Evolutionary conservation across 768 basidiomycete genomes (phyloP).

Genomic region (Hortiboletus campestris): DNA sequence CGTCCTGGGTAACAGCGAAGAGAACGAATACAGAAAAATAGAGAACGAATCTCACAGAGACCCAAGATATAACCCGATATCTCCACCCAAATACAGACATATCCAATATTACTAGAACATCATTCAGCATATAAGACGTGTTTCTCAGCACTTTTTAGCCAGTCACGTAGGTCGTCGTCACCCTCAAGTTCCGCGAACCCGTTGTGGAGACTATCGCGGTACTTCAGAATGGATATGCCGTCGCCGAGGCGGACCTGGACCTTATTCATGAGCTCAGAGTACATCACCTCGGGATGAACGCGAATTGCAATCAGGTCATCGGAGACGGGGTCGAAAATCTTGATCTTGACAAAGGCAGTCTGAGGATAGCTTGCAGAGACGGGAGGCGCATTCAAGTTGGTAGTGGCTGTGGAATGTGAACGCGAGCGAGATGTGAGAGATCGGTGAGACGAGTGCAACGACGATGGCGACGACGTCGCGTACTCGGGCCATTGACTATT

Average conservation of each 20-base stretch:
- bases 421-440: constrained; percentile 52
- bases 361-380: constrained; percentile 78
- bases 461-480: constrained; percentile 44
- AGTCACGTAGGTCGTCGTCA: constrained; percentile 63
- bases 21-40: constrained; percentile 8
- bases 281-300: constrained; percentile 89
- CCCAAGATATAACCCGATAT: constrained; percentile 28
- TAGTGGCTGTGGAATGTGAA: constrained; percentile 52
- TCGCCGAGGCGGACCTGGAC: constrained; percentile 83
- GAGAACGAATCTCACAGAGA: constrained; percentile 25
- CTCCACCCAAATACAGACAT: constrained; percentile 6
- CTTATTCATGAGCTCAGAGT: constrained; percentile 86
- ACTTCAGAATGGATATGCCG: constrained; percentile 67
- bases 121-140: constrained; percentile 80
- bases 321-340: constrained; percentile 90
- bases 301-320: constrained; percentile 97
- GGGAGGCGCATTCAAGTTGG: constrained; percentile 59
- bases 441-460: constrained; percentile 51
- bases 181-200: constrained; percentile 59
- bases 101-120: constrained; percentile 14
- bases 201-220: constrained; percentile 69
- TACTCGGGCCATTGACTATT: constrained; percentile 29
- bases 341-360: constrained; percentile 95
- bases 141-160: constrained; percentile 80
- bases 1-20: neutral